Base-by-base conservation (phyloP, 1,284 basidiomycete species). In the Abortiporus biennis region DNA sequence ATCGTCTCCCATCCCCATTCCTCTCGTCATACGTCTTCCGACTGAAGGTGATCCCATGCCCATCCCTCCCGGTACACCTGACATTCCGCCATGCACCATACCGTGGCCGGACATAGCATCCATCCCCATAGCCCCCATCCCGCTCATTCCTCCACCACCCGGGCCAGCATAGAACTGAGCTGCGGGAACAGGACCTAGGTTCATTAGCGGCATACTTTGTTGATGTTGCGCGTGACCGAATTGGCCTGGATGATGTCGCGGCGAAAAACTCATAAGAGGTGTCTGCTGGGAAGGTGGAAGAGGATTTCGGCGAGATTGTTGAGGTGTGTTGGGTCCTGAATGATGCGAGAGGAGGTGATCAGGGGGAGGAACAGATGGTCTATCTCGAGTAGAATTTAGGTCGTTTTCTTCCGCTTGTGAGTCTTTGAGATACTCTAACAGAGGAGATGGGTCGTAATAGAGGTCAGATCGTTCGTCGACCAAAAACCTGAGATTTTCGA, bases 361-460 rank as follows among this genome's bases (percentile, higher is more conserved):
- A 44, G 45, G 16, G 40, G 46, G 40, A 38, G 48, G 31, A 48
- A 51, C 15, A 47, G 46, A 1, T 52, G 53, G 37, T 56, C 51
- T 17, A 16, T 29, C 29, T 46, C 43, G 34, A 29, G 36, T 40
- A 40, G 13, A 5, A 27, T 42, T 51, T 40, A 6, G 42, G 29
- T 38, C 52, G 2, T 40, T 44, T n/a, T 54, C 13, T 20, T 38
- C 25, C 9, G 36, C 8, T 16, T 58, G 57, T 16, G 58, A 56
- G 35, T 65, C 64, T 43, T 65, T 68, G 47, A 65, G 50, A 45
- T 69, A 61, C 27, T 64, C 63, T 27, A 65, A 58, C 19, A 78
- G 62, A 4, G 64, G 64, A 2, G 74, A 71, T 2, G 80, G 71
- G 56, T 85, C 74, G 46, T 80, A 85, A 55, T 80, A 84, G 4